Percentiles rank a stretch among this genome's conserved stretches.
These are phyloP conservation scores for Stentor coeruleus DNA, from an alignment of 73 alveolate genomes.

Conservation along the genomic window DNA sequence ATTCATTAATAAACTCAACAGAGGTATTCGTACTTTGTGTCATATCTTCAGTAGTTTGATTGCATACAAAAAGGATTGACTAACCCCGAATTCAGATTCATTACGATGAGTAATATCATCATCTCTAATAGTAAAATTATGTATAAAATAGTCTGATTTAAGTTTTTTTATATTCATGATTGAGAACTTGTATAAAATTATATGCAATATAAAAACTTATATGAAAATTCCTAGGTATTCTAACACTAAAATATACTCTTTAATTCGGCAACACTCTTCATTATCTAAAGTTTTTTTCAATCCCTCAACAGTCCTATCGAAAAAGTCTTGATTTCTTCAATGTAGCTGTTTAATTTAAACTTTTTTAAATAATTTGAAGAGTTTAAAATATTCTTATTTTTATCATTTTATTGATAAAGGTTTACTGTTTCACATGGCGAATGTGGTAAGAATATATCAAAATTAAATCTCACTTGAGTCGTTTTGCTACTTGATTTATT, in stretches of 20 bases:
- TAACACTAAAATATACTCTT: conserved; percentile 60
- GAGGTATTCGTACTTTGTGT: background rate
- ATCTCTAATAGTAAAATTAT: background rate
- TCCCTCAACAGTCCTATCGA: conserved; percentile 53
- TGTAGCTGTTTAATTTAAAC: conserved; percentile 52
- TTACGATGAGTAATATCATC: background rate
- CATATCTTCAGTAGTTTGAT: background rate
- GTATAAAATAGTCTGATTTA: background rate
- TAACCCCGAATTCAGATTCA: background rate
- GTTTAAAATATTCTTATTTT: conserved; percentile 68
- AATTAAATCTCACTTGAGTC: conserved; percentile 43
- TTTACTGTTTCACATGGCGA: conserved; percentile 65
- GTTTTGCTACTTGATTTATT: conserved; percentile 20
- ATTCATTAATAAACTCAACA: conserved; percentile 37
- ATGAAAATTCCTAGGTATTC: conserved; percentile 86
- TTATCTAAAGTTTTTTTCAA: conserved; percentile 41
- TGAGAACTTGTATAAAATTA: background rate
- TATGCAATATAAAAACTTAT: conserved; percentile 59
- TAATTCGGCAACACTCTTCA: conserved; percentile 72
- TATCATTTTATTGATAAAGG: conserved; percentile 66
- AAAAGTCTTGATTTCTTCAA: conserved; percentile 40
- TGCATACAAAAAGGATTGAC: background rate
- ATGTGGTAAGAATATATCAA: conserved; percentile 62
- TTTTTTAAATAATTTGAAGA: conserved; percentile 64
- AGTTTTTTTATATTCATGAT: background rate